These are phyloP conservation scores for Colletotrichum chlorophyti DNA, from an alignment of 2,329 filamentous ascomycete species.

Conservation along the genomic window DNA sequence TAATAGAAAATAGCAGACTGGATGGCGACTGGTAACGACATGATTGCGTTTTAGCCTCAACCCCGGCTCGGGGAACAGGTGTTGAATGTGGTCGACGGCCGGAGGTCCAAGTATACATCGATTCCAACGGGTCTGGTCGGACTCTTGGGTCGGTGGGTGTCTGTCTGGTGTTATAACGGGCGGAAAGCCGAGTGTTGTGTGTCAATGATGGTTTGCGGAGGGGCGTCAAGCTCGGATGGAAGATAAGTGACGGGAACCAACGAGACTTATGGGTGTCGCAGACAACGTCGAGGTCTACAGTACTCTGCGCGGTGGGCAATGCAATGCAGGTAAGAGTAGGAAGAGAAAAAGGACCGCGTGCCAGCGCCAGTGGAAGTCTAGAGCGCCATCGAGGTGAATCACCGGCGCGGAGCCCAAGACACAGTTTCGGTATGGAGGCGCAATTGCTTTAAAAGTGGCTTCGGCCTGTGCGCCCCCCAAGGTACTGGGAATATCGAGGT, in stretches of 20 bases:
- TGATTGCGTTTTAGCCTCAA: constrained; percentile 32
- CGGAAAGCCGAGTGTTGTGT: no score
- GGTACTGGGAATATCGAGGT: constrained; percentile 21
- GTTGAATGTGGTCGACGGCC: constrained; percentile 3
- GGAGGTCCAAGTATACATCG: constrained; percentile 19
- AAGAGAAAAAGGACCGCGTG: constrained; percentile 19
- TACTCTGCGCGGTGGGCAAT: background rate
- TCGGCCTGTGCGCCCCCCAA: constrained; percentile 24
- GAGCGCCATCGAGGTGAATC: constrained; percentile 28
- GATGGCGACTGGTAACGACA: constrained; percentile 63
- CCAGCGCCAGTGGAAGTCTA: constrained; percentile 20
- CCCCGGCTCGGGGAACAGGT: constrained; percentile 16
- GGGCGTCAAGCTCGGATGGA: constrained; percentile 1
- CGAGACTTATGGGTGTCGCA: background rate
- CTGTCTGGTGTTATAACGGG: constrained; percentile 29
- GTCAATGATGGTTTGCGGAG: constrained; percentile 8
- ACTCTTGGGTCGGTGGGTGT: constrained; percentile 16
- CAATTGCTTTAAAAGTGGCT: constrained; percentile 23
- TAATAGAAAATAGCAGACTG: constrained; percentile 83
- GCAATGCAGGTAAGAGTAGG: background rate
- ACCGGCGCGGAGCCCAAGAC: constrained; percentile 25
- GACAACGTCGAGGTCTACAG: constrained; percentile 7
- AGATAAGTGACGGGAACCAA: constrained; percentile 8
- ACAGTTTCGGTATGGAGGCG: constrained; percentile 27
- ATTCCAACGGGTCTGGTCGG: background rate